These are phyloP conservation scores for Aspergillus felis DNA, from an alignment of 2,329 filamentous ascomycete species.

Conservation along the genomic window DNA sequence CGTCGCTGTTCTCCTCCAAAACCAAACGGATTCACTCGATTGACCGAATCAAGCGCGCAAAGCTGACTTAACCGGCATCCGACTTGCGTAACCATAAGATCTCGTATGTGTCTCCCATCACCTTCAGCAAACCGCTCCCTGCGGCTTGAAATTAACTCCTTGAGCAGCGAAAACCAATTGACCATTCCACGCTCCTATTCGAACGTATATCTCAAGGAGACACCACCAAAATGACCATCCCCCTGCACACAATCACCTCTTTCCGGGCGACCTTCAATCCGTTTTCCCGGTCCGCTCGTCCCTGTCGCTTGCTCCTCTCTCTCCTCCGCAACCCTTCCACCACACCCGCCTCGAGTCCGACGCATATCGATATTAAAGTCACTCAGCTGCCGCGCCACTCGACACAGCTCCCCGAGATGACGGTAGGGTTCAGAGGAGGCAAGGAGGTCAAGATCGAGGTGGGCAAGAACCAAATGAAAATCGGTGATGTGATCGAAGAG, in stretches of 20 bases:
- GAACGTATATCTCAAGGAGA: neutral
- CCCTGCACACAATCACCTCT: conserved; percentile 56
- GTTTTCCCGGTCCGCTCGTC: conserved; percentile 73
- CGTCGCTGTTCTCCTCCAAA: neutral
- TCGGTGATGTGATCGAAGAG: conserved; percentile 83
- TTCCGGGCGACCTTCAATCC: conserved; percentile 88
- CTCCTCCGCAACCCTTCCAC: conserved; percentile 80
- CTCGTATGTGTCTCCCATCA: neutral
- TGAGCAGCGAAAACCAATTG: neutral
- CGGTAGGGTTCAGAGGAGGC: conserved; percentile 91
- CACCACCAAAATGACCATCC: conserved; percentile 32
- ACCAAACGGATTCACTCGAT: neutral
- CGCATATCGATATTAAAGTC: conserved; percentile 71
- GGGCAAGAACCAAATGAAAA: conserved; percentile 71
- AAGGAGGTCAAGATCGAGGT: conserved; percentile 82
- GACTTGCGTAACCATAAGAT: neutral
- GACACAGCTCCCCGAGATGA: conserved; percentile 64
- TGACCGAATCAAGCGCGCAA: neutral
- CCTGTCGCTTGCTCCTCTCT: conserved; percentile 83
- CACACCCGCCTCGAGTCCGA: conserved; percentile 69
- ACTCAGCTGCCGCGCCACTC: conserved; percentile 69
- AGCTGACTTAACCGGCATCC: neutral
- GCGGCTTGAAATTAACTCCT: neutral
- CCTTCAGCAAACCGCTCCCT: neutral
- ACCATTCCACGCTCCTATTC: neutral